Percentiles rank a stretch among this genome's conserved stretches.
Evolutionary conservation across 306 rosid genomes (phyloP).

Genomic region (Quercus parvula): DNA sequence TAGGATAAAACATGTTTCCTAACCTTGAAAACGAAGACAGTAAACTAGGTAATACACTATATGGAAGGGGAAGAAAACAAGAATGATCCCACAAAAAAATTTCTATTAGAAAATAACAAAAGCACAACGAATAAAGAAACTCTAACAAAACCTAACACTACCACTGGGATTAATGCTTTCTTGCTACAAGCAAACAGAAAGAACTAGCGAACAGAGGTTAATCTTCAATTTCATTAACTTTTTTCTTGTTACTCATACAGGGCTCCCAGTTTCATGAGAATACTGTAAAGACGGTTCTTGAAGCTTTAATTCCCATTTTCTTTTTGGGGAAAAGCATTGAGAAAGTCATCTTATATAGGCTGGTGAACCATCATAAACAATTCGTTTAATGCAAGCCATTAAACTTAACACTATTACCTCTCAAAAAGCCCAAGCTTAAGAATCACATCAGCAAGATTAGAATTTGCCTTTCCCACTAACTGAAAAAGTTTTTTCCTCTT

Average conservation of each 20-base stretch:
- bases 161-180: background rate
- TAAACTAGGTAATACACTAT: background rate
- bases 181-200: background rate
- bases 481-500: slow-evolving; percentile 94
- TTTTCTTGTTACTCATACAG: background rate
- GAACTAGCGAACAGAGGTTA: background rate
- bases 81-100: background rate
- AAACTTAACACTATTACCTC: slow-evolving; percentile 48
- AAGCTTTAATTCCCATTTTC: background rate
- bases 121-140: background rate
- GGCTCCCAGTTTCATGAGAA: background rate
- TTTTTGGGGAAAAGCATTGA: background rate
- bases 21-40: background rate
- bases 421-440: slow-evolving; percentile 97
- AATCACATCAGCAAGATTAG: slow-evolving; percentile 96
- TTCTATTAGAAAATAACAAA: background rate
- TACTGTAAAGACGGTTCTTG: background rate
- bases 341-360: background rate
- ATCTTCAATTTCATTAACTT: background rate
- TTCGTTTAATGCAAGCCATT: background rate
- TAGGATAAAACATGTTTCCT: background rate
- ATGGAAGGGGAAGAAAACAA: background rate
- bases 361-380: background rate
- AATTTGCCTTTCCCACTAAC: slow-evolving; percentile 98
- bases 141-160: background rate